A percentile compares a stretch with the other conserved stretches of the same genome.
phyloP scores from a whole-genome alignment of 208 protist genomes.

The Trypanosoma cruzi region DNA sequence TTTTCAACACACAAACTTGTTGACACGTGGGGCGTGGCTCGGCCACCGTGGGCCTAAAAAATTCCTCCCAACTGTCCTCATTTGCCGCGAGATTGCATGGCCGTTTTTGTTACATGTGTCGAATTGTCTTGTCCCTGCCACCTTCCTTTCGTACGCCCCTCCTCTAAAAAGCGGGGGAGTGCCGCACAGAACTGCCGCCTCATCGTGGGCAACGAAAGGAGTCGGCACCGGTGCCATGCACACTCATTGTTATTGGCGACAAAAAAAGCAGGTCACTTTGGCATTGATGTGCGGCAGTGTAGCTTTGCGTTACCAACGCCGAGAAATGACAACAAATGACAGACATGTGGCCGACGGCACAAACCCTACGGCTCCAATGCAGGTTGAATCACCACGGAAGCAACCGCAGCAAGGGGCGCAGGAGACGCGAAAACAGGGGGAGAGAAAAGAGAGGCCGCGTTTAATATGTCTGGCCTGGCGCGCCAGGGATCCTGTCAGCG shows the following conservation, averaged over 20 bases:
- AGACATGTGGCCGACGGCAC: not conserved
- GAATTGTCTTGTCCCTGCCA: not conserved
- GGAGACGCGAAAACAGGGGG: not conserved
- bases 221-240: not conserved
- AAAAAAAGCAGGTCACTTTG: not conserved
- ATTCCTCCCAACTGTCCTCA: not conserved
- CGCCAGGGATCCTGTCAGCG: not conserved
- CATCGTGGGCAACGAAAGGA: not conserved
- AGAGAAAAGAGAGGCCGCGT: slow-evolving; percentile 5
- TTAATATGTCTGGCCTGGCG: slow-evolving; percentile 17
- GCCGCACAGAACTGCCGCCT: not conserved
- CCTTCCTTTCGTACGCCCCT: slow-evolving; percentile 12
- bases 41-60: not conserved
- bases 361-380: not conserved
- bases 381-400: not conserved
- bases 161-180: not conserved
- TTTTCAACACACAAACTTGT: not conserved
- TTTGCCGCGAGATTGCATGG: not conserved
- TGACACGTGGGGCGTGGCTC: not conserved
- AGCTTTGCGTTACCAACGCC: slow-evolving; percentile 5
- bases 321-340: slow-evolving; percentile 10
- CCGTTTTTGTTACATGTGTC: not conserved
- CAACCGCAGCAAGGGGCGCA: not conserved
- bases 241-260: not conserved
- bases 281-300: not conserved